Percentiles rank a stretch among this genome's conserved stretches.
These are phyloP conservation scores for Paraphysoderma sedebokerense DNA, from an alignment of 371 early-diverging fungal species.

Conservation along the genomic window DNA sequence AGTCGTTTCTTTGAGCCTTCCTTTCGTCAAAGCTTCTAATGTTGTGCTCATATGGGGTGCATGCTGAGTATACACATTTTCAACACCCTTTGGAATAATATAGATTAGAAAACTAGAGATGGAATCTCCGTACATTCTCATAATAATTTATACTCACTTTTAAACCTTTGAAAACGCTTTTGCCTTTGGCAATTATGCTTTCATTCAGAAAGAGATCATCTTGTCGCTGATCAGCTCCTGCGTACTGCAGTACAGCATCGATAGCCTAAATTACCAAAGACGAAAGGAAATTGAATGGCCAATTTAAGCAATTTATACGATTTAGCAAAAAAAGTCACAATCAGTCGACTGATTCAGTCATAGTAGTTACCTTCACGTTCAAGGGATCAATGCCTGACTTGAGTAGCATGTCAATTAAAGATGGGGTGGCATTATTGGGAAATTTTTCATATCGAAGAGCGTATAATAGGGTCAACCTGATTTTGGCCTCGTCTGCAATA, in stretches of 20 bases:
- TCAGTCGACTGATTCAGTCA: no score
- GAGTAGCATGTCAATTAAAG: constrained; percentile 47
- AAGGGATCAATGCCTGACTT: constrained; percentile 46
- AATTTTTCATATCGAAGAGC: constrained; percentile 78
- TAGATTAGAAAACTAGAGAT: background rate
- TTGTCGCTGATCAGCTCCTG: constrained; percentile 62
- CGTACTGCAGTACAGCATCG: constrained; percentile 54
- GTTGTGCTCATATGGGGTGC: constrained; percentile 61
- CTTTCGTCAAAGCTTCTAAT: constrained; percentile 58
- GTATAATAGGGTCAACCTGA: constrained; percentile 66
- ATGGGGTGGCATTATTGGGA: constrained; percentile 41
- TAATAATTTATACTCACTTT: constrained; percentile 22
- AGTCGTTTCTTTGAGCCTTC: constrained; percentile 48
- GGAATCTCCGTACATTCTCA: background rate
- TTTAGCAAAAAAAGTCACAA: no score
- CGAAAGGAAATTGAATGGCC: no score
- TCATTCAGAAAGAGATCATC: constrained; percentile 75
- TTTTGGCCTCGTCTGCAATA: constrained; percentile 51
- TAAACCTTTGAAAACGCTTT: constrained; percentile 64
- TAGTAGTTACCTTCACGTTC: constrained; percentile 38
- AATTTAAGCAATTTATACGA: no score
- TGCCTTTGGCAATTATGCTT: constrained; percentile 59
- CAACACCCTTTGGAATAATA: constrained; percentile 50
- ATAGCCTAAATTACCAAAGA: constrained; percentile 24
- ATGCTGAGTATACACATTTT: constrained; percentile 95